Conservation (phyloP, 2,329 filamentous ascomycete species). For the Curvularia eragrostidis region DNA sequence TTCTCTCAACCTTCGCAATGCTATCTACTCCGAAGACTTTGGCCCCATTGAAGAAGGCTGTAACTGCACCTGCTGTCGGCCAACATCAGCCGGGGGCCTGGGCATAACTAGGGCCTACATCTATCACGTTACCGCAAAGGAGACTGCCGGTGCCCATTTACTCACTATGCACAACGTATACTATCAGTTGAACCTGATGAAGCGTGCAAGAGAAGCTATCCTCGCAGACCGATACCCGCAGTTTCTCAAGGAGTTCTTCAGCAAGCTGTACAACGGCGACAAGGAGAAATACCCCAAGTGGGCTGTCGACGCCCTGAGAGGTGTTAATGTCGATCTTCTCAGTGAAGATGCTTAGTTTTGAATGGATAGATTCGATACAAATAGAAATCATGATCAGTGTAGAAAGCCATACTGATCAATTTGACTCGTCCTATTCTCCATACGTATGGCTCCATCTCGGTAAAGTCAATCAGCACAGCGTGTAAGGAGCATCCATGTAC, state of each 20-base stretch:
- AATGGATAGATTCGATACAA: not conserved
- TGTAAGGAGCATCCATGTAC: not conserved
- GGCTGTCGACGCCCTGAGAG: conserved; percentile 79
- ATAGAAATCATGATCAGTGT: not conserved
- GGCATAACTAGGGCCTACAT: conserved; percentile 88
- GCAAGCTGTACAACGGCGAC: conserved; percentile 68
- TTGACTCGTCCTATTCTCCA: too few relatives aligned
- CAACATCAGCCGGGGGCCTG: conserved; percentile 70
- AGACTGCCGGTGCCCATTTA: conserved; percentile 86
- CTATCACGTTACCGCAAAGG: conserved; percentile 89
- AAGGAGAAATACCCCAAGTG: conserved; percentile 76
- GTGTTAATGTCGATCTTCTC: conserved; percentile 70
- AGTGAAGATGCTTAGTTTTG: conserved; percentile 11
- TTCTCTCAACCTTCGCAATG: conserved; percentile 82
- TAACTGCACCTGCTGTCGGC: conserved; percentile 77
- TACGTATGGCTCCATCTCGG: not conserved
- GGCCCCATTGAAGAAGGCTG: conserved; percentile 83
- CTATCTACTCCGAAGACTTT: conserved; percentile 79
- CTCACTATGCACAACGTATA: conserved; percentile 96
- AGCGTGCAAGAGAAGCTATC: conserved; percentile 74
- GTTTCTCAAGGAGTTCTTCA: conserved; percentile 82
- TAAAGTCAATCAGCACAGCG: not conserved
- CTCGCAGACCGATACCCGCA: conserved; percentile 80
- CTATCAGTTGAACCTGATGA: conserved; percentile 88
- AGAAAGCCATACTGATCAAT: not conserved